Evolutionary conservation across 345 rosid genomes (phyloP).

Genomic region (Boechera stricta): DNA sequence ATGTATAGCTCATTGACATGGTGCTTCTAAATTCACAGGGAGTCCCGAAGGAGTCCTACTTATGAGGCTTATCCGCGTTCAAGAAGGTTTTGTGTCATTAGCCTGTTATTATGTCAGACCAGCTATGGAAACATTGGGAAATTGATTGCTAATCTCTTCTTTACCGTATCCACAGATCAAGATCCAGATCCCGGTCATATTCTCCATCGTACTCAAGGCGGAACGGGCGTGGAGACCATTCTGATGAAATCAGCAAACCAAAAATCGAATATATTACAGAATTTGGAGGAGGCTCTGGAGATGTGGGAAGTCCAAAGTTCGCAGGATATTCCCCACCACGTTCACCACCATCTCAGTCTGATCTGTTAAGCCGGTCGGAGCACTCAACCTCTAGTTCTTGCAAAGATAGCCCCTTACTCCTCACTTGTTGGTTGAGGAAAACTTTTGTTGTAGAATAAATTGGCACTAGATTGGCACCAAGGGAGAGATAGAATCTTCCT

Average conservation of each 20-base stretch:
- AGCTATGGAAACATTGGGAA: conserved; percentile 1
- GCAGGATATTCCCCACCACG: conserved; percentile 88
- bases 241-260: conserved; percentile 71
- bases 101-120: conserved; percentile 24
- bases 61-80: conserved; percentile 94
- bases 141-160: conserved; percentile 12
- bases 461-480: conserved; percentile 60
- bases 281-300: conserved; percentile 87
- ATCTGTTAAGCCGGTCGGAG: conserved; percentile 92
- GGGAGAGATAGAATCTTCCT: conserved; percentile 66
- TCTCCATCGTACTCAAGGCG: conserved; percentile 83
- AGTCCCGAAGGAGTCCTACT: conserved; percentile 89
- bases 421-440: conserved; percentile 67
- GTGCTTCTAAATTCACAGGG: conserved; percentile 54
- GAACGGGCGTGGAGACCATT: conserved; percentile 59
- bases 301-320: conserved; percentile 64
- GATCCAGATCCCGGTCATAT: conserved; percentile 80
- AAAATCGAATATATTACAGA: conserved; percentile 94
- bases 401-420: conserved; percentile 90
- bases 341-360: conserved; percentile 81
- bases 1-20: conserved; percentile 10
- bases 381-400: conserved; percentile 96
- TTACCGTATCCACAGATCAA: conserved; percentile 51
- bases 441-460: conserved; percentile 55
- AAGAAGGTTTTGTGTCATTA: conserved; percentile 61